phyloP scores from a whole-genome alignment of 805 yeast species.

The Barnettozyma siamensis region DNA sequence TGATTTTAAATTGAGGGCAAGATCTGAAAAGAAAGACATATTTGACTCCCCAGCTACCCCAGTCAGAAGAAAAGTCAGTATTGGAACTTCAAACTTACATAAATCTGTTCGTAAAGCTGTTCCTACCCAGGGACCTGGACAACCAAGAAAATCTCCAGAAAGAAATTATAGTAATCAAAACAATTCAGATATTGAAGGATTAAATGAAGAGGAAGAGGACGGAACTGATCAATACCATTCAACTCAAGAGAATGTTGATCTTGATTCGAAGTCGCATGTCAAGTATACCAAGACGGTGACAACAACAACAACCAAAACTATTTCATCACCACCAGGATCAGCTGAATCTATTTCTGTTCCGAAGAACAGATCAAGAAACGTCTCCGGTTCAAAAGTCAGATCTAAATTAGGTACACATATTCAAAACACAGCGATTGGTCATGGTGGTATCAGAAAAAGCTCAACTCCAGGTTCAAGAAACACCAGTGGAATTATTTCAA shows the following conservation, averaged over 20 bases:
- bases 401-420: constrained; percentile 21
- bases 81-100: constrained; percentile 59
- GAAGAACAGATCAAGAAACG: constrained; percentile 21
- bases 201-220: constrained; percentile 25
- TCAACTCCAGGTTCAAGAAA: constrained; percentile 20
- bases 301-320: constrained; percentile 26
- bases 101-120: constrained; percentile 71
- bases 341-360: constrained; percentile 21
- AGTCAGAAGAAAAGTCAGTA: constrained; percentile 60
- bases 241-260: constrained; percentile 16
- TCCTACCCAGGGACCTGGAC: constrained; percentile 93
- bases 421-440: constrained; percentile 17
- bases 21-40: constrained; percentile 16
- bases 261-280: constrained; percentile 13
- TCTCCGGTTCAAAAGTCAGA: constrained; percentile 28
- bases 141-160: constrained; percentile 69
- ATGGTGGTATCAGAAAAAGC: constrained; percentile 24
- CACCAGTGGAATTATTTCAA: constrained; percentile 20
- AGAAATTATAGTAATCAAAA: constrained; percentile 22
- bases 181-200: constrained; percentile 24
- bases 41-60: constrained; percentile 60
- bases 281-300: constrained; percentile 25
- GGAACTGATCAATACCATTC: constrained; percentile 14
- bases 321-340: constrained; percentile 26
- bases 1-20: constrained; percentile 50